Evolutionary conservation across 371 early-diverging fungal species (phyloP).

Genomic region (Amoeboaphelidium protococcarum): DNA sequence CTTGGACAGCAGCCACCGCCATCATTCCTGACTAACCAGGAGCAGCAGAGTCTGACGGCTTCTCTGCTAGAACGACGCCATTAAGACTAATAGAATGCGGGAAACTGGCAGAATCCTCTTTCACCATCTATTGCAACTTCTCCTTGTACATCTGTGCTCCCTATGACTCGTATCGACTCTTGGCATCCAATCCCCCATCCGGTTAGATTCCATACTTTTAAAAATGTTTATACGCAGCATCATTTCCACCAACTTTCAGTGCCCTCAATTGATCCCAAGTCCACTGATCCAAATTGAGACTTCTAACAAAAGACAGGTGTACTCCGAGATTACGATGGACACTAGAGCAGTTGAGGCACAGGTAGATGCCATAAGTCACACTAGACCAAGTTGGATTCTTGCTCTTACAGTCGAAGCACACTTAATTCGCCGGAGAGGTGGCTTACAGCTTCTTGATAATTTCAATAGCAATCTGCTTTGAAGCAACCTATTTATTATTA

Average conservation of each 20-base stretch:
- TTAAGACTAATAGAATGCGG: too few relatives aligned
- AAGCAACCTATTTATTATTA: too few relatives aligned
- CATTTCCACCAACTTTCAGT: constrained; percentile 74
- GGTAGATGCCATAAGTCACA: constrained; percentile 84
- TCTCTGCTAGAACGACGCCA: too few relatives aligned
- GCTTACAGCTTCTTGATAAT: too few relatives aligned
- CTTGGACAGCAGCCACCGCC: too few relatives aligned
- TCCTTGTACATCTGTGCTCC: constrained; percentile 61
- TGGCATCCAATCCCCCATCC: constrained; percentile 31
- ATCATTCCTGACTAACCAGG: too few relatives aligned
- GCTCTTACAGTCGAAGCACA: constrained; percentile 88
- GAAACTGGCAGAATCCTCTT: constrained; percentile 31
- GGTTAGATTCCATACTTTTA: constrained; percentile 23
- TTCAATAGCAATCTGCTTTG: too few relatives aligned
- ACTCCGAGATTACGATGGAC: constrained; percentile 40
- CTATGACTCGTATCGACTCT: constrained; percentile 48
- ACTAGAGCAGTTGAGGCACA: constrained; percentile 93
- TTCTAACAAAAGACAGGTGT: constrained; percentile 87
- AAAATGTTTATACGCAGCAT: constrained; percentile 52
- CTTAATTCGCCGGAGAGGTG: too few relatives aligned
- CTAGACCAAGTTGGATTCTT: constrained; percentile 94
- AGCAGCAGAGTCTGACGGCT: too few relatives aligned
- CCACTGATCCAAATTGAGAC: constrained; percentile 71
- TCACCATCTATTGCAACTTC: constrained; percentile 33
- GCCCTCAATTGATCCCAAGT: constrained; percentile 71